Percentiles rank a stretch among this genome's conserved stretches.
Evolutionary conservation across 768 basidiomycete species (phyloP).

Genomic region (Tulasnella sp.): DNA sequence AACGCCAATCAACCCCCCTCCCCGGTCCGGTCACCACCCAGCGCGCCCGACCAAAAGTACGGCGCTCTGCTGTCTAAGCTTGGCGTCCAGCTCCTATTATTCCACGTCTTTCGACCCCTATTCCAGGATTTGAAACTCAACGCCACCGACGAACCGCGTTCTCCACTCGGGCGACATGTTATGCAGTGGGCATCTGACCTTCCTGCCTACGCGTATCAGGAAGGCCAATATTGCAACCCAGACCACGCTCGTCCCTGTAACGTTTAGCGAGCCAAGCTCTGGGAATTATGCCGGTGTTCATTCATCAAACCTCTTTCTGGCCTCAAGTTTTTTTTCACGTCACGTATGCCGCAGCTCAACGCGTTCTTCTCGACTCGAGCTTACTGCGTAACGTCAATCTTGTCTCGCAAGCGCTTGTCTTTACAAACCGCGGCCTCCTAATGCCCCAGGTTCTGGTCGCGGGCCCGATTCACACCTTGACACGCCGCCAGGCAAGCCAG

Average conservation of each 20-base stretch:
- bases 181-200: slow-evolving; percentile 6
- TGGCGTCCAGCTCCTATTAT: background rate
- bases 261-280: slow-evolving; percentile 4
- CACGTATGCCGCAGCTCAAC: slow-evolving; percentile 3
- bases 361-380: background rate
- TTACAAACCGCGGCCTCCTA: background rate
- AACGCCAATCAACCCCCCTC: background rate
- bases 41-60: background rate
- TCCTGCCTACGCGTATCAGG: background rate
- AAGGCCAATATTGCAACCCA: slow-evolving; percentile 10
- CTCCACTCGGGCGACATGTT: slow-evolving; percentile 5
- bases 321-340: background rate
- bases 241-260: slow-evolving; percentile 17
- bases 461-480: slow-evolving; percentile 15
- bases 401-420: background rate
- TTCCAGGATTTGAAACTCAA: background rate
- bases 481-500: slow-evolving; percentile 12
- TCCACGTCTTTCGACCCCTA: slow-evolving; percentile 13
- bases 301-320: background rate
- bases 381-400: slow-evolving; percentile 5
- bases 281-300: slow-evolving; percentile 16
- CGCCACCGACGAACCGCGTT: slow-evolving; percentile 7
- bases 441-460: slow-evolving; percentile 6
- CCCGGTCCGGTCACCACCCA: background rate
- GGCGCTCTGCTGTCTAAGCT: background rate